Base-by-base conservation (phyloP, 495 filamentous ascomycete species). In the Glarea lozoyensis region DNA sequence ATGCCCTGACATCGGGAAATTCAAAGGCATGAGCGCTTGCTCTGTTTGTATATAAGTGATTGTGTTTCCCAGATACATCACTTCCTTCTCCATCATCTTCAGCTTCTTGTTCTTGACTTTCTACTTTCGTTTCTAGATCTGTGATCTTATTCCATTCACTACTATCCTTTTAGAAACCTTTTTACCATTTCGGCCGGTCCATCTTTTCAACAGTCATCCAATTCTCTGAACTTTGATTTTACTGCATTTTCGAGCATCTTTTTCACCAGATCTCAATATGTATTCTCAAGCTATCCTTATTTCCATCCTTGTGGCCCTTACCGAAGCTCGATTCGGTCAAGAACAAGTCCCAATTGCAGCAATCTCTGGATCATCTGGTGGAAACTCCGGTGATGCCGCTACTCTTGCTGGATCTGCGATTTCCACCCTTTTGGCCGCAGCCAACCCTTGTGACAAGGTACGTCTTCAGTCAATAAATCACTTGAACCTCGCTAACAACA, bases 361-460 rank as follows among this genome's bases (percentile, higher is more conserved):
- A 6, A 55, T 55, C 38, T 13, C 40, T 29, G 42, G 7, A 25
- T 18, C 27, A 10, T 39, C 29, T 40, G 34, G 40, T 38, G 42
- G 48, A 19, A 11, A 18, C 23, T 40, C 53, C 10, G 53, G 53
- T 6, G 40, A 50, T 44, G 53, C 49, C 12, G 40, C 40, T 7
- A 56, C 53, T 41, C 46, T 56, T 33, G 49, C 53, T 16, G 53
- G 53, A 15, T 15, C 25, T 17, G 40, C 45, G 10, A 48, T 56
- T 25, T 40, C 34, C 2, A 30, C 27, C 15, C 40, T 56, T 10
- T 46, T 56, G 20, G 53, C 42, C 16, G 53, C 53, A 3, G 53
- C 53, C 37, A 50, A 55, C 38, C 52, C 52, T 40, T 55, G 52
- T 27, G 52, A 24, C 11, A 55, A 54, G 46, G 50, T 53, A 46